Base-by-base conservation (phyloP, 2,329 filamentous ascomycete species). In the Blumeria graminis region DNA sequence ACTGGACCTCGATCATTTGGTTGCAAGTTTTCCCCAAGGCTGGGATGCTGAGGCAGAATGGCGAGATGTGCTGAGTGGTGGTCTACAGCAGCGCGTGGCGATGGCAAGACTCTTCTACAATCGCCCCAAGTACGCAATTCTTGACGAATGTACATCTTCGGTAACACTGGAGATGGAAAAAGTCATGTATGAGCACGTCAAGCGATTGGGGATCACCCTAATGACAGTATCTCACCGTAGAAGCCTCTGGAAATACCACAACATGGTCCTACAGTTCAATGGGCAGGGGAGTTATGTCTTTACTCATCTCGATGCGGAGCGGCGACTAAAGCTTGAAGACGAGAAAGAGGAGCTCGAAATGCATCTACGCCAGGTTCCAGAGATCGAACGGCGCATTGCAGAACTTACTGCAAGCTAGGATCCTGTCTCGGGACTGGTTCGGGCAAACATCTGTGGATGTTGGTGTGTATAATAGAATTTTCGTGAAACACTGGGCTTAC, bases 91-190 rank as follows among this genome's bases (percentile, higher is more conserved):
- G 71, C 84, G 92, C 55, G 86, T 98, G 22, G 92, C 92, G 58
- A 96, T 96, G 86, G 92, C 92, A 0, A 77, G 92, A 0, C 76
- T 94, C 16, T 95, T 95, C 70, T 96, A 96, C 69, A 90, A 96
- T 70, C 76, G 80, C 9, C 90, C 90, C 0, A 82, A 84, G 63
- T 96, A 94, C 68, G 92, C 92, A 10, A 98, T 98, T 62, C 74
- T 98, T 39, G 92, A 98, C 67, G 92, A 98, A 71, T 98, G 92
- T 69, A 98, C 92, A 6, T 89, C 83, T 57, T 87, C 81, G 55
- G 87, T 98, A n/a, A 95, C 93, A 14, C 76, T 95, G 33, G 90
- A 96, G 63, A 88, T 89, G 59, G 92, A 98, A 66, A 84, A 87
- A 67, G 77, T 87, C 66, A 96, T 98, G 88, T 98, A 98, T 69